Conservation (phyloP, 208 protist species). For the Crithidia acanthocephali region DNA sequence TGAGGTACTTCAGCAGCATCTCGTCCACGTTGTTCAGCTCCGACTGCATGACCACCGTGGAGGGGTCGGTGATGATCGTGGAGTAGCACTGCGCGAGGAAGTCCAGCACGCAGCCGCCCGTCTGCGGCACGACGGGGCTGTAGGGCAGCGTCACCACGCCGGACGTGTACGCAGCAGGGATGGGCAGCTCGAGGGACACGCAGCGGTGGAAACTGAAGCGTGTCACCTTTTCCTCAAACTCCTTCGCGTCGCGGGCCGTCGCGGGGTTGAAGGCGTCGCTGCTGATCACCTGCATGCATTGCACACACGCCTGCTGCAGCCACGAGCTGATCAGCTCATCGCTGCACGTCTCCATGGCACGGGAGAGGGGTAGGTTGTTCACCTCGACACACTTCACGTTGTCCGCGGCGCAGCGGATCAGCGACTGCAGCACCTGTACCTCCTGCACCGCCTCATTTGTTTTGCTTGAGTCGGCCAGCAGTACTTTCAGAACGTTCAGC, state of each 20-base stretch:
- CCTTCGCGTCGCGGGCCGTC: conserved; percentile 37
- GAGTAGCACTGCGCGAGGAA: conserved; percentile 81
- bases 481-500: conserved; percentile 47
- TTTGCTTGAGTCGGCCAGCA: conserved; percentile 58
- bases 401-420: conserved; percentile 64
- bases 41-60: conserved; percentile 72
- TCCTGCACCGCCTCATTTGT: conserved; percentile 64
- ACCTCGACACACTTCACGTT: conserved; percentile 74
- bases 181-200: conserved; percentile 61
- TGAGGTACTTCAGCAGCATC: conserved; percentile 92
- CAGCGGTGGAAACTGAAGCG: conserved; percentile 76
- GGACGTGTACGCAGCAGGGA: conserved; percentile 52
- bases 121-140: conserved; percentile 60
- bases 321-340: conserved; percentile 82
- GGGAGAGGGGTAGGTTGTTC: conserved; percentile 72
- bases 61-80: conserved; percentile 67
- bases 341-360: conserved; percentile 72
- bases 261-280: conserved; percentile 65
- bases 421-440: conserved; percentile 60
- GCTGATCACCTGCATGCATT: conserved; percentile 68
- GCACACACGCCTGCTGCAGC: conserved; percentile 81
- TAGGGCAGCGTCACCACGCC: conserved; percentile 73
- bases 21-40: conserved; percentile 92
- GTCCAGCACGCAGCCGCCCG: conserved; percentile 60
- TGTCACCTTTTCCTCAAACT: conserved; percentile 65